Percentiles rank a stretch among this genome's conserved stretches.
phyloP scores from a whole-genome alignment of 768 basidiomycete species.

The Leccinum subgranulosum region DNA sequence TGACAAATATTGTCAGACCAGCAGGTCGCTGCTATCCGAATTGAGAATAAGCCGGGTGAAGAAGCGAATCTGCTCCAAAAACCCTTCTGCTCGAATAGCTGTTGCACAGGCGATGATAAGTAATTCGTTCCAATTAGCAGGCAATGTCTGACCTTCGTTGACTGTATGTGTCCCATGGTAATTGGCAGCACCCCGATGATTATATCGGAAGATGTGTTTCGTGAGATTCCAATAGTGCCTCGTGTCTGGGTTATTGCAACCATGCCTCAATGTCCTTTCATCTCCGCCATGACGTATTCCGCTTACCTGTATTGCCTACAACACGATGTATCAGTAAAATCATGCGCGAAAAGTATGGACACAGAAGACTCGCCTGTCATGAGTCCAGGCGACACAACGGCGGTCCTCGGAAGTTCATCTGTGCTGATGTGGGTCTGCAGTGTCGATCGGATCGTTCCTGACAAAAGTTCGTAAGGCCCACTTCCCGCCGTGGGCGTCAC shows the following conservation, averaged over 20 bases:
- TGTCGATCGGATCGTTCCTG: constrained; percentile 42
- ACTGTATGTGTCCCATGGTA: constrained; percentile 36
- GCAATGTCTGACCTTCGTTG: constrained; percentile 23
- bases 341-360: background rate
- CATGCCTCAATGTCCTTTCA: constrained; percentile 17
- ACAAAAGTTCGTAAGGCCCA: constrained; percentile 38
- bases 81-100: constrained; percentile 29
- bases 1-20: constrained; percentile 7
- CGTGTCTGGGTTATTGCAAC: constrained; percentile 35
- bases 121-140: background rate
- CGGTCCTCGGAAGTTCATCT: constrained; percentile 19
- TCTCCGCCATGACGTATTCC: constrained; percentile 15
- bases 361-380: constrained; percentile 15
- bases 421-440: constrained; percentile 31
- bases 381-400: constrained; percentile 37
- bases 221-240: constrained; percentile 45
- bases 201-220: constrained; percentile 45
- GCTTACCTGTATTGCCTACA: constrained; percentile 24
- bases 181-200: constrained; percentile 26
- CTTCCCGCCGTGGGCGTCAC: constrained; percentile 37
- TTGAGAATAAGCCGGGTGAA: constrained; percentile 33
- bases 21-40: constrained; percentile 25
- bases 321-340: constrained; percentile 1
- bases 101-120: constrained; percentile 6
- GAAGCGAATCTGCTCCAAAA: constrained; percentile 32